Evolutionary conservation across 805 yeast genomes (phyloP), one percentile per base, ranked within the genome.

Genomic region (Saccharomycopsis fibuligera): DNA sequence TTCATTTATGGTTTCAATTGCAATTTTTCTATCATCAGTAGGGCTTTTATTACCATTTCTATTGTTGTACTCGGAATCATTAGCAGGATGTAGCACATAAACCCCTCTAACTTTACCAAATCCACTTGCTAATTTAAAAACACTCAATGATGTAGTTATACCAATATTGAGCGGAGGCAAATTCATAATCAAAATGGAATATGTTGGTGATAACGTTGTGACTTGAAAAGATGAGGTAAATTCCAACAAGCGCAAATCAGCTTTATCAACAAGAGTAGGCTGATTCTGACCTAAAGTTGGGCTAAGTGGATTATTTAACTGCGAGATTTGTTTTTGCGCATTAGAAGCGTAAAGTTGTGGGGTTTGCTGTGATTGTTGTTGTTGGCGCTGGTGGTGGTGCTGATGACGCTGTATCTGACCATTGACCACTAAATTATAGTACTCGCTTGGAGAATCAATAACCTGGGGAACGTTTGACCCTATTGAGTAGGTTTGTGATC

Each of bases 111-210:
- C 71, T 4, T 69, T 66, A 14, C 95, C 93, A 62, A 78, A 85
- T 49, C 74, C 74, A 19, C 76, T 64, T 55, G 84, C 73, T 42
- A 86, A 65, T 45, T 64, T 65, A 53, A 63, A 59, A 12, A 79
- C 67, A 45, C 83, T 81, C 4, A 73, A 73, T 51, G 86, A 64
- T 3, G 88, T 74, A 38, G 79, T 73, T 1, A 77, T 63, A 8
- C 79, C 71, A 14, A 72, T 67, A 3, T 68, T 62, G 19, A 64
- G 64, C 1, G 78, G 64, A 10, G 97, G 97, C 45, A 91, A 73
- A 60, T 90, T 88, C 40, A 89, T 86, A 47, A 93, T 70, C 55
- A 90, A 73, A 40, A 91, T 70, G 10, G 87, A 80, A 56, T 83
- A 78, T 0, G 96, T 81, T 16, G 95, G 95, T 16, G 85, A 80